Evolutionary conservation across 129 eudicot species (phyloP).

Genomic region (Artemisia tridentata): DNA sequence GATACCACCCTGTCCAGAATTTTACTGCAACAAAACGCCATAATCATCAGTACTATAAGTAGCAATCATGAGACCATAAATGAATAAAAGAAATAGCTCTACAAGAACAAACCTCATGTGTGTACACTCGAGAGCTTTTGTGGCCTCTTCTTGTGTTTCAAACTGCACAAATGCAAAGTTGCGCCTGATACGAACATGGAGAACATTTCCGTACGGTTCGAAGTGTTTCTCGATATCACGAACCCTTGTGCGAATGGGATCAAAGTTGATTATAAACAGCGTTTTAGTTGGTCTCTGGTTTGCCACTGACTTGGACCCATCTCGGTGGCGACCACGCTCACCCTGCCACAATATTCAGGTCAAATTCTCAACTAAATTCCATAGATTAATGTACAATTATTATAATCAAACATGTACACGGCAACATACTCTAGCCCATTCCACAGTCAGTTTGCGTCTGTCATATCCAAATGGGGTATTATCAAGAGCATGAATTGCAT

Average conservation of each 20-base stretch:
- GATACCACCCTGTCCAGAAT: slow-evolving; percentile 92
- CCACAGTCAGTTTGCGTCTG: slow-evolving; percentile 74
- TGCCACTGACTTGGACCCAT: slow-evolving; percentile 55
- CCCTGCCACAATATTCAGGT: slow-evolving; percentile 50
- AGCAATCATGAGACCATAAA: background rate
- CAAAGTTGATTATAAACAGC: slow-evolving; percentile 90
- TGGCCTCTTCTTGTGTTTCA: slow-evolving; percentile 90
- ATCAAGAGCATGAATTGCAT: slow-evolving; percentile 83
- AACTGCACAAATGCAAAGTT: slow-evolving; percentile 98
- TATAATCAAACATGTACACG: too few species aligned
- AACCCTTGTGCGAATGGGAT: slow-evolving; percentile 58
- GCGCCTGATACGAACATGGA: slow-evolving; percentile 85
- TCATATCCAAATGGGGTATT: slow-evolving; percentile 85
- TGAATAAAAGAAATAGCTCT: background rate
- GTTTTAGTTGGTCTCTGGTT: slow-evolving; percentile 93
- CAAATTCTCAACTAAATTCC: background rate
- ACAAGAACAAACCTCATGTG: slow-evolving; percentile 70
- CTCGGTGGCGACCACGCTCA: slow-evolving; percentile 73
- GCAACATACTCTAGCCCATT: slow-evolving; percentile 83
- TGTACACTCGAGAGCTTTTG: slow-evolving; percentile 82
- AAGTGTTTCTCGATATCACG: slow-evolving; percentile 83
- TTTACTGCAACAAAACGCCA: slow-evolving; percentile 47
- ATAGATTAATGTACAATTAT: background rate
- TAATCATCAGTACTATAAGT: background rate
- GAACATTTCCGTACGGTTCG: slow-evolving; percentile 78